Percentiles rank a stretch among this genome's conserved stretches.
Conservation (phyloP, 108 stramenopile species). For the Aurantiochytrium sp. region DNA sequence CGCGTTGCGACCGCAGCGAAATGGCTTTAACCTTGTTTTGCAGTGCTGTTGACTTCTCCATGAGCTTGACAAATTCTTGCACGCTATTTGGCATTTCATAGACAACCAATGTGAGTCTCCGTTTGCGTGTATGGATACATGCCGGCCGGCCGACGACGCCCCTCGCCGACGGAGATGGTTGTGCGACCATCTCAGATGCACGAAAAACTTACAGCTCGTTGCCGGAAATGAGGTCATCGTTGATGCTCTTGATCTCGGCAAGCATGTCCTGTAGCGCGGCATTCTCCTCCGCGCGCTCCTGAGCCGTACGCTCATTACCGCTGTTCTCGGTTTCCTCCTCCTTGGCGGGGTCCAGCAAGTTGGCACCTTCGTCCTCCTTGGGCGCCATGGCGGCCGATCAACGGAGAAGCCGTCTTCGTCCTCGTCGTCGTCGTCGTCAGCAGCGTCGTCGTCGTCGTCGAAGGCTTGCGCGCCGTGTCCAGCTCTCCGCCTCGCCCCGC, state of each 20-base stretch:
- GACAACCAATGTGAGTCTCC: no score
- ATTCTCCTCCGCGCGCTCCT: background rate
- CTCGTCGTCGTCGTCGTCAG: no score
- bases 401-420: no score
- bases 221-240: background rate
- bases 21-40: conserved; percentile 10
- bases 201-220: background rate
- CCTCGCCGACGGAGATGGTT: background rate
- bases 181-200: background rate
- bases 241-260: background rate
- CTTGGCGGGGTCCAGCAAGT: no score
- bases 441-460: no score
- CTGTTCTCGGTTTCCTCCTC: no score
- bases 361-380: no score
- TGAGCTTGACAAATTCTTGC: background rate
- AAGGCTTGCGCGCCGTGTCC: no score
- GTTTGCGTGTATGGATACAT: background rate
- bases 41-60: background rate
- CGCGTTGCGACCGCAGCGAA: background rate
- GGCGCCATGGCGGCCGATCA: no score
- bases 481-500: no score
- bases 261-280: background rate
- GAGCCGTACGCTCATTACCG: no score
- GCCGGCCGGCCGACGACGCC: background rate
- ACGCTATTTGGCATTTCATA: background rate